phyloP scores from a whole-genome alignment of 768 basidiomycete genomes.

The Daedaleopsis sinensis region DNA sequence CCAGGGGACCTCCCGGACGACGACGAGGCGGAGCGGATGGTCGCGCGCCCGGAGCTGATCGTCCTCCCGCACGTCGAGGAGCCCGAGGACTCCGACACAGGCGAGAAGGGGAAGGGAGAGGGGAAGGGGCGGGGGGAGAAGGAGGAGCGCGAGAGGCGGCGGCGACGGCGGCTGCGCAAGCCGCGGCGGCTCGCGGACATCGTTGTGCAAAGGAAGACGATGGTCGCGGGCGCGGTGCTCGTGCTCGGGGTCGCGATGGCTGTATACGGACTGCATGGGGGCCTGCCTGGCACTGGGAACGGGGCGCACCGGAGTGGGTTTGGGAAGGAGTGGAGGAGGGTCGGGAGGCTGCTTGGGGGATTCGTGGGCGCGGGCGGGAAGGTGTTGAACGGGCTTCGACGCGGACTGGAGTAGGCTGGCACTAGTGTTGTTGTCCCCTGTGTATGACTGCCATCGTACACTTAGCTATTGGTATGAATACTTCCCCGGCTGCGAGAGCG shows the following conservation, averaged over 20 bases:
- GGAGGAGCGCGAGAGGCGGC: conserved; percentile 37
- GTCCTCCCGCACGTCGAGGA: conserved; percentile 50
- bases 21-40: conserved; percentile 63
- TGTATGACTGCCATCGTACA: too few relatives aligned
- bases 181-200: conserved; percentile 32
- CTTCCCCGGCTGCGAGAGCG: neutral
- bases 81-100: neutral
- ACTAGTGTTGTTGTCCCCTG: neutral
- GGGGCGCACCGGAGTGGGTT: conserved; percentile 20
- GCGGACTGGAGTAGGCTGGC: neutral
- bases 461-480: too few relatives aligned
- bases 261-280: conserved; percentile 29
- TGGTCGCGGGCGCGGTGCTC: conserved; percentile 68
- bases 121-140: conserved; percentile 15
- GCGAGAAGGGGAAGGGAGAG: conserved; percentile 25
- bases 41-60: conserved; percentile 53
- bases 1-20: conserved; percentile 48
- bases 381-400: conserved; percentile 26
- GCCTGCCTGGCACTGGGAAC: conserved; percentile 7
- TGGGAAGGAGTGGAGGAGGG: conserved; percentile 26
- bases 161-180: conserved; percentile 35
- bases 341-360: conserved; percentile 26
- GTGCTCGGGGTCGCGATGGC: conserved; percentile 75
- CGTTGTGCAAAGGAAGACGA: conserved; percentile 30
- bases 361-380: conserved; percentile 27